Base-by-base conservation (phyloP, 306 rosid species). In the Comarum palustre region DNA sequence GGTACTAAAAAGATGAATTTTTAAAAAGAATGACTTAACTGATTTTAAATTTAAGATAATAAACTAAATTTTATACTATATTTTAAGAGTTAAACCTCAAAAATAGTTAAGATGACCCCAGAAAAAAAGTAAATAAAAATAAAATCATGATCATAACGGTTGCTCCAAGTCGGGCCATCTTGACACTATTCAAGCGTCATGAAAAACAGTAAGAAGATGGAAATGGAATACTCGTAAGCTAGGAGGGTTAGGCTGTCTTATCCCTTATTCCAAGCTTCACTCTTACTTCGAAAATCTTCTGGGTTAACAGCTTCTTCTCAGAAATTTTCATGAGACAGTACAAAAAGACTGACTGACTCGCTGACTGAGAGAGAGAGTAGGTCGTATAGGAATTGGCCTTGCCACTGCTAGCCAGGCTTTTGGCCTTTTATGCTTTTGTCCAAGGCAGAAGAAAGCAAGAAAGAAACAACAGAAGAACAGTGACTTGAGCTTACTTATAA, bases 381-480 rank as follows among this genome's bases (percentile, higher is more conserved):
- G 69, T 9, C 50, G 70, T 57, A 47, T 51, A 77, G 66, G 65
- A 73, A 80, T 74, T 70, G 82, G 80, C 69, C 36, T 43, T 79
- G 79, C 69, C 62, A 57, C 55, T 48, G 52, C n/a, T 27, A 32
- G 47, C 31, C 51, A 19, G 73, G 75, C 62, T 79, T 84, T 84
- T 86, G 83, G 80, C 75, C 69, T 77, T 86, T 80, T 76, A 76
- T 73, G 74, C 81, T 77, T 86, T 88, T 78, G 79, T 83, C 83
- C 73, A 77, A 83, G 32, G 74, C 73, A 84, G 32, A 60, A 65
- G 65, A 73, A 52, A 66, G 61, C 42, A 68, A 57, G 69, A 41
- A 27, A 32, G 66, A 32, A 61, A 66, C 16, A 24, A 16, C 72
- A 22, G 65, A 38, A 20, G 60, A 60, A 39, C 82, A 86, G 96